Percentiles rank a stretch among this genome's conserved stretches.
Evolutionary conservation across 352 stramenopile genomes (phyloP).

Genomic region (Plasmopara halstedii): DNA sequence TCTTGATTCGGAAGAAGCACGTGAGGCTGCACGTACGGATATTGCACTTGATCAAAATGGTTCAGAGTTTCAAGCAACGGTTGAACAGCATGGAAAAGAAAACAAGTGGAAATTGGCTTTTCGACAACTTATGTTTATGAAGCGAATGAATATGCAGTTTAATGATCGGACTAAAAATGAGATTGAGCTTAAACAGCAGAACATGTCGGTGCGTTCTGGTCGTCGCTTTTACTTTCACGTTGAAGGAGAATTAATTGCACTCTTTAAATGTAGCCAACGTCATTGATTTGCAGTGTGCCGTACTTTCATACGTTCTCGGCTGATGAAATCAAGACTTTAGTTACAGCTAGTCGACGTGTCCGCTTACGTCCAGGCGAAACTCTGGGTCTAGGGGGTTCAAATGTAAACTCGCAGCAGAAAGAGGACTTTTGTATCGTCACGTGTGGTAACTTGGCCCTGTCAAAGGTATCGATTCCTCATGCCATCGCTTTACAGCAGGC

Average conservation of each 20-base stretch:
- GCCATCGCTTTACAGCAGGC: slow-evolving; percentile 39
- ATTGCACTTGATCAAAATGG: background rate
- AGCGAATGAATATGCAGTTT: slow-evolving; percentile 74
- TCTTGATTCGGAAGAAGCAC: slow-evolving; percentile 9
- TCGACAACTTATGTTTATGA: slow-evolving; percentile 78
- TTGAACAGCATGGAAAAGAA: slow-evolving; percentile 18
- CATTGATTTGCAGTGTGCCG: slow-evolving; percentile 66
- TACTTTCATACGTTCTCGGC: slow-evolving; percentile 65
- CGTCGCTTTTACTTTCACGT: background rate
- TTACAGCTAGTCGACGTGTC: slow-evolving; percentile 32
- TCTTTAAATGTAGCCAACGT: slow-evolving; percentile 32
- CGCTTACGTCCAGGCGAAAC: slow-evolving; percentile 46
- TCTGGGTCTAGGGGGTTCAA: slow-evolving; percentile 19
- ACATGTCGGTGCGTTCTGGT: slow-evolving; percentile 43
- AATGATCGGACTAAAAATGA: slow-evolving; percentile 71
- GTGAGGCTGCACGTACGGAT: slow-evolving; percentile 8
- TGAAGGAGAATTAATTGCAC: background rate
- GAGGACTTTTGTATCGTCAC: slow-evolving; percentile 59
- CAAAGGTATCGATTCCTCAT: slow-evolving; percentile 24
- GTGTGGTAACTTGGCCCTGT: slow-evolving; percentile 45
- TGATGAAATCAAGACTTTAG: slow-evolving; percentile 45
- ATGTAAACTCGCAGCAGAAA: slow-evolving; percentile 11
- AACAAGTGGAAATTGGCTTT: slow-evolving; percentile 76
- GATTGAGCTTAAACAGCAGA: slow-evolving; percentile 69
- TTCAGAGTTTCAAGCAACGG: background rate